Percentiles rank a stretch among this genome's conserved stretches.
These are phyloP conservation scores for Aspergillus arachidicola DNA, from an alignment of 2,329 filamentous ascomycete species.

Conservation along the genomic window DNA sequence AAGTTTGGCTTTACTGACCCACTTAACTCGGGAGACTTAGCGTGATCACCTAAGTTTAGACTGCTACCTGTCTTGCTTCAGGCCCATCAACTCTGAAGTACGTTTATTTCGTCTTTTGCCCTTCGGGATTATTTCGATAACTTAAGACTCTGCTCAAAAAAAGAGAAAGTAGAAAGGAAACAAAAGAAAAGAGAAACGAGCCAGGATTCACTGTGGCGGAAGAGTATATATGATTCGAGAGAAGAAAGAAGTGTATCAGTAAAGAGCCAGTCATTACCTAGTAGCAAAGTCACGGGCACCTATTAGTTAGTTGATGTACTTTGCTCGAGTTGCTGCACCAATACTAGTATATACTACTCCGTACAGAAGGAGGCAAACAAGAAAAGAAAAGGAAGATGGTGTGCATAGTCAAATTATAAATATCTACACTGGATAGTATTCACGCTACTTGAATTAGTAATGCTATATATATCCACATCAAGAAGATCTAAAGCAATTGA, in stretches of 20 bases:
- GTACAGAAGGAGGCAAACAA: background rate
- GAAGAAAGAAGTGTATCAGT: background rate
- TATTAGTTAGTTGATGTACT: background rate
- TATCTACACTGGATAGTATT: background rate
- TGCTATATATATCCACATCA: background rate
- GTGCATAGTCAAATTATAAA: background rate
- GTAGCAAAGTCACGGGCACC: background rate
- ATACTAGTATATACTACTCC: background rate
- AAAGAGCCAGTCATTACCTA: background rate
- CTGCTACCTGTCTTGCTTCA: background rate
- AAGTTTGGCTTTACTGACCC: constrained; percentile 1
- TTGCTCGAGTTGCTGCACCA: background rate
- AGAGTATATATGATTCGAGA: background rate
- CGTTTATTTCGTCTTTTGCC: background rate
- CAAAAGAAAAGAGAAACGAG: background rate
- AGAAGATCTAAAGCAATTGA: constrained; percentile 8
- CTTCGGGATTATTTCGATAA: too few species aligned
- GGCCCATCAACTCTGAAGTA: background rate
- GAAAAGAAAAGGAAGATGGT: background rate
- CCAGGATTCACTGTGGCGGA: background rate
- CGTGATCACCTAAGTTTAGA: constrained; percentile 6
- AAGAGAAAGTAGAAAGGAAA: background rate
- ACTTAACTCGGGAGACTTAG: constrained; percentile 7
- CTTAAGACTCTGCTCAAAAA: background rate
- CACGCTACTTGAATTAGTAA: background rate